Conservation (phyloP, 768 basidiomycete genomes). For the Kwoniella dejecticola region DNA sequence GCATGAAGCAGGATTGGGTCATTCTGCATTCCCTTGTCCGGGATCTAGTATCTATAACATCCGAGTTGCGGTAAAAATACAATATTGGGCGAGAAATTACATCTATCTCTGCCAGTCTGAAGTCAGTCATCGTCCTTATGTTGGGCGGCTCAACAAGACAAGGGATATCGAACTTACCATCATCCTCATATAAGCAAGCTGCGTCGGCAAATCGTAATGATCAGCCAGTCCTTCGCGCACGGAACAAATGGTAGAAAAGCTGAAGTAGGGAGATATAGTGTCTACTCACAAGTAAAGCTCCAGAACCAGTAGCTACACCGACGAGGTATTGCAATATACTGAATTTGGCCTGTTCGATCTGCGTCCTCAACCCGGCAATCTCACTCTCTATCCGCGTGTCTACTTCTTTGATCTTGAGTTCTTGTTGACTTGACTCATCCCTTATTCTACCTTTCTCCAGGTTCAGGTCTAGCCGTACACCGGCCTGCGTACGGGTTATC, state of each 20-base stretch:
- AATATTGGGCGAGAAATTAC: background rate
- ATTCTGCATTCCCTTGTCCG: background rate
- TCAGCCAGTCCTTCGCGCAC: background rate
- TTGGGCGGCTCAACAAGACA: background rate
- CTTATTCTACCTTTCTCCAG: conserved; percentile 89
- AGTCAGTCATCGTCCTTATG: background rate
- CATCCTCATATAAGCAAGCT: conserved; percentile 51
- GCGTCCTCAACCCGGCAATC: conserved; percentile 77
- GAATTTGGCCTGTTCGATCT: conserved; percentile 58
- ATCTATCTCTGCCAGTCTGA: conserved; percentile 2
- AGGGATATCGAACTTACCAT: conserved; percentile 33
- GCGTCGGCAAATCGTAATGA: background rate
- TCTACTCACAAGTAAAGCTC: conserved; percentile 55
- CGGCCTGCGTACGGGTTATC: conserved; percentile 85
- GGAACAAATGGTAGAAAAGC: background rate
- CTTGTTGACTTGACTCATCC: conserved; percentile 87
- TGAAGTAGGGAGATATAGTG: background rate
- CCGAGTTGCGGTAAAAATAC: background rate
- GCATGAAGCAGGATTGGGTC: background rate
- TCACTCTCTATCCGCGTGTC: conserved; percentile 96
- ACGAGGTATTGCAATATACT: conserved; percentile 57
- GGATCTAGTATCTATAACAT: background rate
- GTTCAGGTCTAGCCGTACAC: conserved; percentile 91
- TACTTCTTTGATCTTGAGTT: conserved; percentile 95
- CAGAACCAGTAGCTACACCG: conserved; percentile 54